These are phyloP conservation scores for Saposhnikovia divaricata DNA, from an alignment of 129 eudicot genomes.

Conservation along the genomic window DNA sequence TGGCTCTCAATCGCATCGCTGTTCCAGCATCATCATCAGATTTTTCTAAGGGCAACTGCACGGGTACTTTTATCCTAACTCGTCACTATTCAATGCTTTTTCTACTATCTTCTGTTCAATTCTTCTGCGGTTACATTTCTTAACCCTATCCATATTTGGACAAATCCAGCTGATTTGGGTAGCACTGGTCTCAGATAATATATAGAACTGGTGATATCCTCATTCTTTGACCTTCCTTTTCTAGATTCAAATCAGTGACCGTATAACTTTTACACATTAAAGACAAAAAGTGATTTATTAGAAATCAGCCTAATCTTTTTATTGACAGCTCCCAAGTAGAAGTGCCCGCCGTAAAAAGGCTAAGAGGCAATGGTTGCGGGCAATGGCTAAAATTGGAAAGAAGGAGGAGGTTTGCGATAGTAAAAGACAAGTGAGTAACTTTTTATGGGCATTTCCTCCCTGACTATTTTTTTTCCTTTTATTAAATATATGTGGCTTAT, in stretches of 20 bases:
- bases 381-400: conserved; percentile 47
- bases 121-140: no score
- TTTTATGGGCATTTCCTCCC: background rate
- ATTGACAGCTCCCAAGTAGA: conserved; percentile 64
- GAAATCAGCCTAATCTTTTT: background rate
- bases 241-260: background rate
- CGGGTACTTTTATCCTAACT: no score
- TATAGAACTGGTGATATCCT: background rate
- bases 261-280: background rate
- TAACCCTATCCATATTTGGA: background rate
- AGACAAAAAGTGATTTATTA: background rate
- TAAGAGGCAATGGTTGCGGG: conserved; percentile 58
- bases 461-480: background rate
- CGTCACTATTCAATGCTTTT: no score
- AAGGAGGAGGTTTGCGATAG: conserved; percentile 27
- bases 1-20: no score
- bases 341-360: conserved; percentile 73
- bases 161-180: background rate
- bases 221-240: background rate
- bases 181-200: background rate
- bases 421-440: conserved; percentile 34
- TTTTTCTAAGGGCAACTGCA: no score
- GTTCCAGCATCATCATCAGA: no score
- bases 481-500: background rate
- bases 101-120: no score